phyloP scores from a whole-genome alignment of 2,329 filamentous ascomycete species.

The Fragosphaeria purpurea region DNA sequence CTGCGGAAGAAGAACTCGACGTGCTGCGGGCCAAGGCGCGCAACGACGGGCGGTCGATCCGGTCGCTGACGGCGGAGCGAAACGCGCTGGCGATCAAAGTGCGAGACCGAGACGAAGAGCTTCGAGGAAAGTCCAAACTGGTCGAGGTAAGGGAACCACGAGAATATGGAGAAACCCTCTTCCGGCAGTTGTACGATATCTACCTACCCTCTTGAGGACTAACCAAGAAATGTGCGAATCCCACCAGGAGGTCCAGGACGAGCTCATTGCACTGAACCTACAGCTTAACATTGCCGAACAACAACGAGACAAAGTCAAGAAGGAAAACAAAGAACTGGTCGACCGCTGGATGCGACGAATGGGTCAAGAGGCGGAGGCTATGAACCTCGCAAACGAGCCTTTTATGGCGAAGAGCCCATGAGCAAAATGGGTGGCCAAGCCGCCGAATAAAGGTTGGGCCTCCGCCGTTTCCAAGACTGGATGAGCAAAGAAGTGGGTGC shows the following conservation, averaged over 20 bases:
- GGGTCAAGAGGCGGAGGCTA: conserved; percentile 73
- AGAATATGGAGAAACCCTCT: neutral
- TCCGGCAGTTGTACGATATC: too few relatives aligned
- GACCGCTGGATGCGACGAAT: conserved; percentile 87
- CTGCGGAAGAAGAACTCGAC: conserved; percentile 49
- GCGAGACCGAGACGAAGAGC: conserved; percentile 75
- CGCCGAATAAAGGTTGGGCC: too few relatives aligned
- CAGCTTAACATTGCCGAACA: conserved; percentile 82
- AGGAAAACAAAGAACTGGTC: conserved; percentile 81
- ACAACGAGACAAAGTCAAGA: conserved; percentile 58
- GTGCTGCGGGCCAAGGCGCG: conserved; percentile 50
- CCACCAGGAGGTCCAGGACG: conserved; percentile 71
- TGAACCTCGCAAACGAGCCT: conserved; percentile 60
- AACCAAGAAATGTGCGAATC: too few relatives aligned
- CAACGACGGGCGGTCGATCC: conserved; percentile 51
- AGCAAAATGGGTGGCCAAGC: neutral
- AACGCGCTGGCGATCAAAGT: conserved; percentile 54
- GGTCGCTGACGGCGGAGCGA: conserved; percentile 52
- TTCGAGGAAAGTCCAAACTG: conserved; percentile 72
- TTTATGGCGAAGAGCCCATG: conserved; percentile 15
- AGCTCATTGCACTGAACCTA: conserved; percentile 77
- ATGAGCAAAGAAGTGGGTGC: too few relatives aligned
- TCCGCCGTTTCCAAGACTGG: neutral
- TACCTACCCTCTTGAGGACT: too few relatives aligned
- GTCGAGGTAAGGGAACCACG: conserved; percentile 46